phyloP scores from a whole-genome alignment of 2,329 filamentous ascomycete genomes.

The Pestalotiopsis sp. region DNA sequence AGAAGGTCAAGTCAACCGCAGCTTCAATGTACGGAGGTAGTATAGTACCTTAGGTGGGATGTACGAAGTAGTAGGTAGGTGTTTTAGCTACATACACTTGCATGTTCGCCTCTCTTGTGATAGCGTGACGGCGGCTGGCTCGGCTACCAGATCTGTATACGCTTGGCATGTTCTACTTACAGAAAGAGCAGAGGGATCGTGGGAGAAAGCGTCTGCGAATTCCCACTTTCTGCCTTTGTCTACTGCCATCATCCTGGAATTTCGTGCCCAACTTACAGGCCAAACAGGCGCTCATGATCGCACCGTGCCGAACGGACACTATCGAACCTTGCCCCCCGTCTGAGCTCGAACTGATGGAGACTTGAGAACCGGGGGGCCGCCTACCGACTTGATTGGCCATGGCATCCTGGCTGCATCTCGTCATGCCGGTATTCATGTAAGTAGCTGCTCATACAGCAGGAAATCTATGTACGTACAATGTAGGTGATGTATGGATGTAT shows the following conservation, averaged over 20 bases:
- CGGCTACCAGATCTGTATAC: background rate
- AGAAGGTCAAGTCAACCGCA: background rate
- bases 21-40: background rate
- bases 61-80: background rate
- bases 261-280: background rate
- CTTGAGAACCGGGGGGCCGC: background rate
- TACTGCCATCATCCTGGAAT: background rate
- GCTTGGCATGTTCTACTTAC: background rate
- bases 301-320: slow-evolving; percentile 29
- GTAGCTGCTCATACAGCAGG: no score
- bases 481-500: background rate
- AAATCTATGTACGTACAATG: background rate
- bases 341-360: slow-evolving; percentile 6
- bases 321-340: slow-evolving; percentile 16
- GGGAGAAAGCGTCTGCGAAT: background rate
- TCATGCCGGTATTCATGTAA: slow-evolving; percentile 14
- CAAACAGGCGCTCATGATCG: slow-evolving; percentile 18
- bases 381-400: slow-evolving; percentile 13
- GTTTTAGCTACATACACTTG: background rate
- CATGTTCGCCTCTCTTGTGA: background rate
- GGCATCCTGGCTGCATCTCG: slow-evolving; percentile 9
- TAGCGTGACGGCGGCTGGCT: slow-evolving; percentile 5
- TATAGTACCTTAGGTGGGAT: background rate
- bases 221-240: background rate
- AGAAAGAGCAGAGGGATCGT: background rate